These are phyloP conservation scores for Apiotrichum gracile DNA, from an alignment of 1,284 basidiomycete genomes.

Conservation along the genomic window DNA sequence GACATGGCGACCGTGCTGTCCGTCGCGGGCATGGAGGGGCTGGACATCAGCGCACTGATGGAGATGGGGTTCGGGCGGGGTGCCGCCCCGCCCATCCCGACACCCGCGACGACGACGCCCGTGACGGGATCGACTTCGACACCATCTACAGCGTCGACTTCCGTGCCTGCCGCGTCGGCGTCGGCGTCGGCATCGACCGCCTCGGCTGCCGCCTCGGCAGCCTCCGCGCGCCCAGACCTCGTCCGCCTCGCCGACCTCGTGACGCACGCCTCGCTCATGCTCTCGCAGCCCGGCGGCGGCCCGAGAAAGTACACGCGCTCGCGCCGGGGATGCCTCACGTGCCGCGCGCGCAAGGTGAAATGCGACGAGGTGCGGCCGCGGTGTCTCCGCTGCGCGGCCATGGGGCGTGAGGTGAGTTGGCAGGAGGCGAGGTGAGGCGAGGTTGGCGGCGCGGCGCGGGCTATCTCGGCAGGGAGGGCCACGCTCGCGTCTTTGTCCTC, in stretches of 20 bases:
- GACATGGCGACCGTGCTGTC: background rate
- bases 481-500: background rate
- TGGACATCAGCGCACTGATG: background rate
- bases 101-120: background rate
- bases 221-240: constrained; percentile 1
- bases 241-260: constrained; percentile 5
- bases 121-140: background rate
- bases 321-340: constrained; percentile 5
- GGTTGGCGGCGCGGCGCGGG: background rate
- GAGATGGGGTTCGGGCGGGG: background rate
- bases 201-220: background rate
- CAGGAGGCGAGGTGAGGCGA: background rate
- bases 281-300: background rate
- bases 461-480: no score
- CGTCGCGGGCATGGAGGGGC: background rate
- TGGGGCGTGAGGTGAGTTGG: constrained; percentile 3
- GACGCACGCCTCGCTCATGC: constrained; percentile 4
- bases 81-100: background rate
- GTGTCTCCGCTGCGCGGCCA: constrained; percentile 14
- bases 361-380: constrained; percentile 20
- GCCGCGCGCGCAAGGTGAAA: constrained; percentile 13
- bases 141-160: background rate
- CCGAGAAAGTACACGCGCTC: constrained; percentile 5
- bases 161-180: background rate
- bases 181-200: background rate